Percentiles rank a stretch among this genome's conserved stretches.
phyloP scores from a whole-genome alignment of 83 land plant genomes.

The Isoetes engelmannii region DNA sequence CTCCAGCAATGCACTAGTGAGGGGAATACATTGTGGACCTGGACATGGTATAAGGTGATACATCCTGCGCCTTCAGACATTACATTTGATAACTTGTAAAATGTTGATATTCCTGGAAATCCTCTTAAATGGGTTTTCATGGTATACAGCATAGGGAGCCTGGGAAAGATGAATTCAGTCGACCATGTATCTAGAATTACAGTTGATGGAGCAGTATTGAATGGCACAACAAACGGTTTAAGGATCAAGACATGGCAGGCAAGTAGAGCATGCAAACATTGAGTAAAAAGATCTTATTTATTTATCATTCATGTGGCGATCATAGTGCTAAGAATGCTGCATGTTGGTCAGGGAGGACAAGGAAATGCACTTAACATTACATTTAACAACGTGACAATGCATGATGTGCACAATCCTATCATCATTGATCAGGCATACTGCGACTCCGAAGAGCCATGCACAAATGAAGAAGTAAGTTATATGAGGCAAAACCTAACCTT shows the following conservation, averaged over 20 bases:
- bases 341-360: constrained; percentile 45
- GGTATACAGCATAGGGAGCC: constrained; percentile 17
- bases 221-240: constrained; percentile 16
- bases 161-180: background rate
- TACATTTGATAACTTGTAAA: too few relatives aligned
- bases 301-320: too few relatives aligned
- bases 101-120: too few relatives aligned
- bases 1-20: constrained; percentile 19
- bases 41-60: constrained; percentile 48
- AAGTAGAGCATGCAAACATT: too few relatives aligned
- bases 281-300: too few relatives aligned
- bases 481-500: too few relatives aligned
- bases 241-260: constrained; percentile 21
- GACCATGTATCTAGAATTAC: constrained; percentile 14
- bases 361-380: constrained; percentile 44
- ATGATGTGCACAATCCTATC: constrained; percentile 52
- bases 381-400: constrained; percentile 43
- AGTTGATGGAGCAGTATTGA: constrained; percentile 12
- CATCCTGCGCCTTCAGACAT: too few relatives aligned
- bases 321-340: too few relatives aligned
- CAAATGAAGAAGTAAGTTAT: too few relatives aligned
- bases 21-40: constrained; percentile 35
- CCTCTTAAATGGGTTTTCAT: background rate
- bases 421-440: constrained; percentile 68
- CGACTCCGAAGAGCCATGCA: constrained; percentile 45